phyloP scores from a whole-genome alignment of 2,329 filamentous ascomycete species.

The Ophiostoma triangulosporum region DNA sequence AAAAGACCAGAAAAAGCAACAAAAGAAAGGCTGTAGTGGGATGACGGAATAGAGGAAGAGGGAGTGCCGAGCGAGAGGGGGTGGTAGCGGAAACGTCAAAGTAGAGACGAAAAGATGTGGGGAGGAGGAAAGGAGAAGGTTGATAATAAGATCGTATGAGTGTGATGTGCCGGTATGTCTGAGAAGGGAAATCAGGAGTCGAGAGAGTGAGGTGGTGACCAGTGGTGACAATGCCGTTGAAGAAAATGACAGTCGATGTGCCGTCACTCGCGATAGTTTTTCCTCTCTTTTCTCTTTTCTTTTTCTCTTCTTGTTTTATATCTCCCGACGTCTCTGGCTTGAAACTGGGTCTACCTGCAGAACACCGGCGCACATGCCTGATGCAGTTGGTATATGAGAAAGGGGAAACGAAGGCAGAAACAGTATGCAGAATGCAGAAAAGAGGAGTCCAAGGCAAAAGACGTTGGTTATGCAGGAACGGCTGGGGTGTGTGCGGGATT shows the following conservation, averaged over 20 bases:
- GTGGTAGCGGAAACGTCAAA: background rate
- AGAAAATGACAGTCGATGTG: background rate
- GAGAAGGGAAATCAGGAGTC: background rate
- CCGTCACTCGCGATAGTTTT: background rate
- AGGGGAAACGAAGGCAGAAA: background rate
- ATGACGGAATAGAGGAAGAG: slow-evolving; percentile 6
- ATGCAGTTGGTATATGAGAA: background rate
- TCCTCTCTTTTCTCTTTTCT: background rate
- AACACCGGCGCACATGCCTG: background rate
- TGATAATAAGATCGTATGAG: background rate
- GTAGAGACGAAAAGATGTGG: background rate
- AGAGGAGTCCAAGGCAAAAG: no score
- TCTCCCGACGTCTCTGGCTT: background rate
- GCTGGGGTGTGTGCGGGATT: background rate
- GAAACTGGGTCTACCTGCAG: background rate
- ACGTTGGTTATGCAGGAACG: slow-evolving; percentile 6
- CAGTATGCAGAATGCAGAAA: background rate
- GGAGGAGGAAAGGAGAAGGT: background rate
- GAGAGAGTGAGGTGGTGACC: background rate
- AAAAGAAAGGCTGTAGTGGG: background rate
- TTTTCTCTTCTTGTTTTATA: background rate
- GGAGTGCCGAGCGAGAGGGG: background rate
- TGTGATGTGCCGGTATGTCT: no score
- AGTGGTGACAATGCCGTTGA: background rate
- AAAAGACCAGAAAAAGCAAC: background rate